Base-by-base conservation (phyloP, 805 yeast genomes). In the Ogataea ramenticola region DNA sequence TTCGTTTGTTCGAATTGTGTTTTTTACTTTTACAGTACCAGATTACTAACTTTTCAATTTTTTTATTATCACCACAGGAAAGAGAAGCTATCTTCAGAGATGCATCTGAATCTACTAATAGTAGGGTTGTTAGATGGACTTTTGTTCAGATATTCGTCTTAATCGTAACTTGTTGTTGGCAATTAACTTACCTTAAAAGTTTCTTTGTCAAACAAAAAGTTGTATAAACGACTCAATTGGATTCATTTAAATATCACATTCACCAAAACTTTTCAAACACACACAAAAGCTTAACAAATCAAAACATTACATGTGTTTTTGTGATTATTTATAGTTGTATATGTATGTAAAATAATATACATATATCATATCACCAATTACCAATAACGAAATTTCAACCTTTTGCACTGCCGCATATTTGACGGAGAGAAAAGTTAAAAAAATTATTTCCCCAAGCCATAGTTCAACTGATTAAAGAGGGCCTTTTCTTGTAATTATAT, bases 181-280 rank as follows among this genome's bases (percentile, higher is more conserved):
- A 84, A 66, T 66, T 84, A 63, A 77, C 77, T 45, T 87, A 82
- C 58, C 73, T 84, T 67, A 79, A 82, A 68, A 68, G 82, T 16
- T 84, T 82, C 70, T 84, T 84, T 55, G 89, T 83, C 51, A 84
- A 84, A 62, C 90, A 84, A 65, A 84, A 84, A 62, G 76, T 78
- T 57, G 80, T 78, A 31, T 77, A 62, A 57, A 29, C 20, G 35
- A 14, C 33, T 47, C 6, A 16, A 34, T 21, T 34, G n/a, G n/a
- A n/a, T n/a, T n/a, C n/a, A n/a, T n/a, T n/a, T n/a, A n/a, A n/a
- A n/a, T n/a, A n/a, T n/a, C n/a, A n/a, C n/a, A n/a, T n/a, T n/a
- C 22, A 17, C 22, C 22, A 17, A 26, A 26, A 26, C 27, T 26
- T 26, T 26, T 26, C n/a, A n/a, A n/a, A n/a, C n/a, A n/a, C n/a